Evolutionary conservation across 306 rosid genomes (phyloP), one percentile per base, ranked within the genome.

Genomic region (Ammopiptanthus mongolicus): DNA sequence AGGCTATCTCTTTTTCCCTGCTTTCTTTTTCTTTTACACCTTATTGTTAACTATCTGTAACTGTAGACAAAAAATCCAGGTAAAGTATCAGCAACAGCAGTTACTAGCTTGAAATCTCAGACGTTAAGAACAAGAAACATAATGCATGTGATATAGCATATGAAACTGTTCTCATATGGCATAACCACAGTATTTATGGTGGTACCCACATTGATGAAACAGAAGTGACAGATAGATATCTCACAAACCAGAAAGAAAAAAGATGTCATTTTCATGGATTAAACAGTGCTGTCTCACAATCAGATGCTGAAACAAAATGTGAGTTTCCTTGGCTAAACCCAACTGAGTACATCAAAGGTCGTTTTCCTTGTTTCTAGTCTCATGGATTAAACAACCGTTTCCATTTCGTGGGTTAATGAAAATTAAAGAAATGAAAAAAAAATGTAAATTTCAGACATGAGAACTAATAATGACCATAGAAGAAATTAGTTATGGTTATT

Each of bases 1-100:
- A 17, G 71, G 31, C 78, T 81, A 67, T 69, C 47, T 37, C 29
- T 64, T 71, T 77, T 73, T 74, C 74, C 28, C 23, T 52, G 21
- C 56, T 60, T 50, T 65, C 67, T n/a, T 53, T 71, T 66, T 75
- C 74, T 72, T 50, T 69, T 58, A 61, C 72, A 66, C 67, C 69
- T 62, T 67, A 19, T 56, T 41, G 69, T 57, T 37, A 51, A 58
- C 6, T 41, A 56, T 68, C 34, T 74, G 83, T 37, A 71, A 47
- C 60, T 17, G 57, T 12, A 59, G 75, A 19, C 21, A 64, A 28
- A 17, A 5, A 65, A 39, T 19, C 37, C 13, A 61, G 39, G 29
- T 50, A 3, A 80, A 63, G 0, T 50, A 67, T 48, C 18, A 79
- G 62, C 57, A 73, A 71, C 12, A 68, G 29, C 10, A 61, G 48